Evolutionary conservation across 2,329 filamentous ascomycete genomes (phyloP).

Genomic region (Stemphylium beticola): DNA sequence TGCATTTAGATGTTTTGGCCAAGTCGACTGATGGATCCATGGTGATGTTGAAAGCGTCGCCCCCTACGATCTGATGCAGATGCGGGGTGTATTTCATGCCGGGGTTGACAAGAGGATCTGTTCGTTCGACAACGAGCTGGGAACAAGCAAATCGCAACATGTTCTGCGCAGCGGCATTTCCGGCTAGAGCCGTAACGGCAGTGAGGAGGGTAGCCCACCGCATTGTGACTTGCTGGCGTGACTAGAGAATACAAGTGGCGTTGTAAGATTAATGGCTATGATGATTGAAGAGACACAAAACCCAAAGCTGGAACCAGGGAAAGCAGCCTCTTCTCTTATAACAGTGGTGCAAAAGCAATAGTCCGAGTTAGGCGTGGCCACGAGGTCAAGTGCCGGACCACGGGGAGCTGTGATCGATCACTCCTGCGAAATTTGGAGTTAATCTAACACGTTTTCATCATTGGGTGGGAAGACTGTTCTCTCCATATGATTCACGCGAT

Average conservation of each 20-base stretch:
- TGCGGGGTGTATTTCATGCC: conserved; percentile 45
- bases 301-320: conserved; percentile 19
- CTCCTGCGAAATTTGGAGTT: conserved; percentile 33
- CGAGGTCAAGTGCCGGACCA: conserved; percentile 35
- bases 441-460: conserved; percentile 37
- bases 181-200: conserved; percentile 27
- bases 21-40: conserved; percentile 40
- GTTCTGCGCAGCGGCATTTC: conserved; percentile 34
- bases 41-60: conserved; percentile 43
- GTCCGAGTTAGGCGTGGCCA: conserved; percentile 9
- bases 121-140: conserved; percentile 44
- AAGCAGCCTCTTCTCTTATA: conserved; percentile 37
- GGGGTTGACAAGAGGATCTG: conserved; percentile 43
- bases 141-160: conserved; percentile 47
- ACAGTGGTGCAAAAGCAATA: conserved; percentile 19
- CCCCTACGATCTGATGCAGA: conserved; percentile 46
- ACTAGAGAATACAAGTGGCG: not conserved
- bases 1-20: conserved; percentile 37
- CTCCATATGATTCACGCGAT: conserved; percentile 26
- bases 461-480: conserved; percentile 31
- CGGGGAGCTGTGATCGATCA: conserved; percentile 30
- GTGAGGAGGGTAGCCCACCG: conserved; percentile 37
- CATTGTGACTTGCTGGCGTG: conserved; percentile 27
- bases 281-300: conserved; percentile 25
- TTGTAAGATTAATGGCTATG: conserved; percentile 5